Percentiles rank a stretch among this genome's conserved stretches.
These are phyloP conservation scores for Cyanidiococcus yangmingshanensis DNA, from an alignment of 23 red algal genomes.

Conservation along the genomic window DNA sequence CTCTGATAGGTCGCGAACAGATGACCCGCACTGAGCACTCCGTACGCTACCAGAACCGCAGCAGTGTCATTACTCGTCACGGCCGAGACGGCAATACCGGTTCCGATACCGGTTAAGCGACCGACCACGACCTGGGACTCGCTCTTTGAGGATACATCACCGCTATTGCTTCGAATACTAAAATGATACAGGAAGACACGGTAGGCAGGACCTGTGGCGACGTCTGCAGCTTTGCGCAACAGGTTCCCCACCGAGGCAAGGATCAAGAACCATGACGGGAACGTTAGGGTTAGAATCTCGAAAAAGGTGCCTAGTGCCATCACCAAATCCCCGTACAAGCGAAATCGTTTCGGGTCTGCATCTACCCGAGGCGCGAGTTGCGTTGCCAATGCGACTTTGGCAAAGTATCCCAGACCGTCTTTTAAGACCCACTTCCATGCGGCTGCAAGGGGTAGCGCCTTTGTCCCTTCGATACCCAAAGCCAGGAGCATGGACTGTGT, in stretches of 20 bases:
- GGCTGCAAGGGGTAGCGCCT: conserved; percentile 34
- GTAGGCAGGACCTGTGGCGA: conserved; percentile 51
- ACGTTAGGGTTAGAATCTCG: conserved; percentile 41
- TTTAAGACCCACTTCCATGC: conserved; percentile 88
- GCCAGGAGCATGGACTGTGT: conserved; percentile 51
- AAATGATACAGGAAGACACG: conserved; percentile 62
- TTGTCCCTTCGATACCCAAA: conserved; percentile 39
- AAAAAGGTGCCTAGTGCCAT: conserved; percentile 48
- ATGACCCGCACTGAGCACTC: conserved; percentile 32
- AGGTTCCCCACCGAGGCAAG: conserved; percentile 44
- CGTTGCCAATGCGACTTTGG: conserved; percentile 56
- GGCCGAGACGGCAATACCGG: conserved; percentile 39
- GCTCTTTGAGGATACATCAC: conserved; percentile 56
- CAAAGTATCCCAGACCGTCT: conserved; percentile 70
- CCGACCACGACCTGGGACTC: conserved; percentile 74
- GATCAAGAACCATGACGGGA: conserved; percentile 50
- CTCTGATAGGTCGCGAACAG: conserved; percentile 53
- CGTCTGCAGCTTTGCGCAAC: conserved; percentile 50
- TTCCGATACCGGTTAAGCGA: conserved; percentile 45
- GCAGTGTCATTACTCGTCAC: conserved; percentile 20
- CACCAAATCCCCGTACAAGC: conserved; percentile 67
- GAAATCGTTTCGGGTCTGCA: conserved; percentile 58
- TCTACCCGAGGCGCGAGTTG: conserved; percentile 51
- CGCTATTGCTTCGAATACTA: conserved; percentile 52
- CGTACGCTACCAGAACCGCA: conserved; percentile 28